phyloP scores from a whole-genome alignment of 768 basidiomycete genomes.

The Amanita phalloides region DNA sequence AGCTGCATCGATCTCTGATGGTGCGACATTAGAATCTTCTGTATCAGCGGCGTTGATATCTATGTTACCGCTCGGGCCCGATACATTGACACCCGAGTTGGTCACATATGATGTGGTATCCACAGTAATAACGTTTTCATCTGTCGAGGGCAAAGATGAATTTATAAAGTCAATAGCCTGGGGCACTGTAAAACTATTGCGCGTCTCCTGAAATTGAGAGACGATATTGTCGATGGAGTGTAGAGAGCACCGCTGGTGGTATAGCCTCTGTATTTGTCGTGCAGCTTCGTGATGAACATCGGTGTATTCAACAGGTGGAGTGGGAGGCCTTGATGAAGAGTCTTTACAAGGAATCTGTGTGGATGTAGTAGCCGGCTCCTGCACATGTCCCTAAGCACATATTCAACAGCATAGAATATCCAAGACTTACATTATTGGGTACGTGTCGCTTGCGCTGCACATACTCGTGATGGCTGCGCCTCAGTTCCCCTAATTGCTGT shows the following conservation, averaged over 20 bases:
- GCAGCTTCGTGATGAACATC: slow-evolving; percentile 31
- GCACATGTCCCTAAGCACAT: slow-evolving; percentile 5
- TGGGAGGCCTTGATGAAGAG: slow-evolving; percentile 4
- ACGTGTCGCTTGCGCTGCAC: neutral
- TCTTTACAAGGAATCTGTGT: slow-evolving; percentile 4
- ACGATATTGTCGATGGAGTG: slow-evolving; percentile 26
- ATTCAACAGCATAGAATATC: neutral
- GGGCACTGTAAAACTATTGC: slow-evolving; percentile 32
- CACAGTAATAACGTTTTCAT: slow-evolving; percentile 19
- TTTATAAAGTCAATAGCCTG: slow-evolving; percentile 36
- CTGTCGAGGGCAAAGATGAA: slow-evolving; percentile 11
- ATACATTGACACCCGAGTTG: neutral
- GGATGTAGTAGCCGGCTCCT: neutral
- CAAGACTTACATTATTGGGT: neutral
- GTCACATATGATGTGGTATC: slow-evolving; percentile 6
- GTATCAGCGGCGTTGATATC: slow-evolving; percentile 8
- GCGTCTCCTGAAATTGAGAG: slow-evolving; percentile 31
- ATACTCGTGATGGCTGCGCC: neutral
- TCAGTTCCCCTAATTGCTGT: slow-evolving; percentile 11
- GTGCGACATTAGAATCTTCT: slow-evolving; percentile 12
- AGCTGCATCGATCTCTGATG: neutral
- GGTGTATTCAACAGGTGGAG: slow-evolving; percentile 11
- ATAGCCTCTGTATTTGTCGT: slow-evolving; percentile 33
- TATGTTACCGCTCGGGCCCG: neutral
- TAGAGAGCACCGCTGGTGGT: slow-evolving; percentile 33